A percentile compares a stretch with the other conserved stretches of the same genome.
Evolutionary conservation across 2,329 filamentous ascomycete species (phyloP).

Genomic region (Dactylellina haptotyla): DNA sequence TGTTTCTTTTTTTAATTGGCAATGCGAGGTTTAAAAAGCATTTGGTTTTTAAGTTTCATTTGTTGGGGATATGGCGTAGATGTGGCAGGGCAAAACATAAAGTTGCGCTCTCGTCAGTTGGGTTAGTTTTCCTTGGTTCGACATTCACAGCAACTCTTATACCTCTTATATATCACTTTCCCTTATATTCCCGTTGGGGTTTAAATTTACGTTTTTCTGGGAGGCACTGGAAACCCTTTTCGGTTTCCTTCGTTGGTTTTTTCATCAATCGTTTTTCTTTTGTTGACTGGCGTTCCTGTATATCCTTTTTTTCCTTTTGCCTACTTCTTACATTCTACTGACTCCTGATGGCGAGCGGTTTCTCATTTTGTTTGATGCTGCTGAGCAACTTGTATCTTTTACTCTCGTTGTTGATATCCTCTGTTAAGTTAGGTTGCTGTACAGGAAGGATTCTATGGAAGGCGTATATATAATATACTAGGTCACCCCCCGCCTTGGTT

Average conservation of each 20-base stretch:
- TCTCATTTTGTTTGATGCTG: neutral
- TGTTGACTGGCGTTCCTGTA: neutral
- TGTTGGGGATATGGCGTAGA: neutral
- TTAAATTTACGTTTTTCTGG: constrained; percentile 52
- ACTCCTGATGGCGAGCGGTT: too few species aligned
- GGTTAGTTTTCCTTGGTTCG: too few species aligned
- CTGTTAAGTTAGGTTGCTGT: too few species aligned
- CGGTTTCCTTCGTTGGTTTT: constrained; percentile 42
- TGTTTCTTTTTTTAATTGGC: constrained; percentile 7
- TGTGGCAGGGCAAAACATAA: too few species aligned
- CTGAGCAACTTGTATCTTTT: neutral
- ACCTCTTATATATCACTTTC: constrained; percentile 41
- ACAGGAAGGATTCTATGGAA: neutral
- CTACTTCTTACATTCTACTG: too few species aligned
- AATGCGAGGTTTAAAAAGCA: neutral
- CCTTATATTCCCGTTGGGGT: constrained; percentile 27
- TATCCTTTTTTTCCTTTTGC: neutral
- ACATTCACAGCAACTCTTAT: too few species aligned
- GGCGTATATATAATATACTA: neutral
- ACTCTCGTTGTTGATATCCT: neutral
- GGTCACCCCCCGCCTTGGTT: too few species aligned
- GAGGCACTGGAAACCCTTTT: constrained; percentile 13
- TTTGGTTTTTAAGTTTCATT: neutral
- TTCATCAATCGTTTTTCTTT: constrained; percentile 24
- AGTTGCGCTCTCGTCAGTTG: too few species aligned